A percentile compares a stretch with the other conserved stretches of the same genome.
These are phyloP conservation scores for Claviceps capensis DNA, from an alignment of 2,329 filamentous ascomycete genomes.

Conservation along the genomic window DNA sequence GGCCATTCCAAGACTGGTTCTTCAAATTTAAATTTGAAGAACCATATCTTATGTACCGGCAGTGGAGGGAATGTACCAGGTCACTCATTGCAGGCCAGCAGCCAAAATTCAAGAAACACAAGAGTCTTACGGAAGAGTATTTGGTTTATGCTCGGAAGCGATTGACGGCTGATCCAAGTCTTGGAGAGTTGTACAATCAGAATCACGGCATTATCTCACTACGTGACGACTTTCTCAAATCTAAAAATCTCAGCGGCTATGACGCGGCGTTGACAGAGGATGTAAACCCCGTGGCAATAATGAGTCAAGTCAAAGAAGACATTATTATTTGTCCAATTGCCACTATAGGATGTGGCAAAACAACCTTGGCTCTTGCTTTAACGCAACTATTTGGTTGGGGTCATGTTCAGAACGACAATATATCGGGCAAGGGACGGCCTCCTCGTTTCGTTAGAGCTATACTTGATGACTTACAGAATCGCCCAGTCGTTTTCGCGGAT, in stretches of 20 bases:
- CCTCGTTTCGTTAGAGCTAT: constrained; percentile 64
- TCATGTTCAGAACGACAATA: constrained; percentile 94
- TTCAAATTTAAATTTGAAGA: constrained; percentile 99
- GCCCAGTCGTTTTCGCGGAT: constrained; percentile 73
- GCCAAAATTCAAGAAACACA: constrained; percentile 75
- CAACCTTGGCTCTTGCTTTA: constrained; percentile 73
- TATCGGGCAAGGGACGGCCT: constrained; percentile 64
- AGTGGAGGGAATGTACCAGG: constrained; percentile 97
- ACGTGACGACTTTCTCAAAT: constrained; percentile 73
- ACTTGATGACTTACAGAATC: constrained; percentile 46
- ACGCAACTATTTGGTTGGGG: constrained; percentile 79
- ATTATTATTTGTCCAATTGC: constrained; percentile 82
- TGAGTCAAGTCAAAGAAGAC: constrained; percentile 46
- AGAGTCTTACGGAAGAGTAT: constrained; percentile 83
- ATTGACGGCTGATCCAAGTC: constrained; percentile 51
- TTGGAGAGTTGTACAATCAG: constrained; percentile 59
- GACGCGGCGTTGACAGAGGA: constrained; percentile 73
- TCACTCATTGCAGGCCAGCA: constrained; percentile 62
- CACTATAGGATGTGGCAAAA: constrained; percentile 94
- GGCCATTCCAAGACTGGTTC: constrained; percentile 81
- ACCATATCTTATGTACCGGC: constrained; percentile 95
- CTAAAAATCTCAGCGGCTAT: constrained; percentile 71
- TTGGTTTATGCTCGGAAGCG: constrained; percentile 65
- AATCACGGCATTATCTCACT: constrained; percentile 95
- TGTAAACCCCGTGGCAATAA: constrained; percentile 27